These are phyloP conservation scores for Fonsecaea pedrosoi DNA, from an alignment of 2,329 filamentous ascomycete genomes.

Conservation along the genomic window DNA sequence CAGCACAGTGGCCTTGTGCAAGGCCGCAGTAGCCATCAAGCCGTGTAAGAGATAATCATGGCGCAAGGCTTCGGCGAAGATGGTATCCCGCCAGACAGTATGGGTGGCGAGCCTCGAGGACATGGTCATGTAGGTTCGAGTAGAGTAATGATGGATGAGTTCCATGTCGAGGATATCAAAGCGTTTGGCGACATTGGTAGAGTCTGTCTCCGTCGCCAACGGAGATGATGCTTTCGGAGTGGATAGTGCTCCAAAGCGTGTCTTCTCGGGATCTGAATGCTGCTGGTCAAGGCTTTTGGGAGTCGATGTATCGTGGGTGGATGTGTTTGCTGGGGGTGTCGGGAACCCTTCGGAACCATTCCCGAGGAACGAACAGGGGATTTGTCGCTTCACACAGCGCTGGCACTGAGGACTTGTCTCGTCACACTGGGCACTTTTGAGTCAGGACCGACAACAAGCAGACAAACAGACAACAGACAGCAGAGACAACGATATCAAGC, in stretches of 20 bases:
- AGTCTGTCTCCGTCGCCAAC: slow-evolving; percentile 12
- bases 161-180: slow-evolving; percentile 51
- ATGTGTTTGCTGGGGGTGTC: slow-evolving; percentile 25
- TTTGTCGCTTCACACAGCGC: slow-evolving; percentile 40
- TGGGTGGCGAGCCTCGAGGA: slow-evolving; percentile 39
- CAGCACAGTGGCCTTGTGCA: slow-evolving; percentile 48
- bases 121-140: slow-evolving; percentile 46
- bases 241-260: slow-evolving; percentile 15
- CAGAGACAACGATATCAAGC: background rate
- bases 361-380: slow-evolving; percentile 39
- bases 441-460: slow-evolving; percentile 6
- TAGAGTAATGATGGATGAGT: slow-evolving; percentile 54
- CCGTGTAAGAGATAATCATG: slow-evolving; percentile 53
- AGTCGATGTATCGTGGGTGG: slow-evolving; percentile 28
- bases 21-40: slow-evolving; percentile 49
- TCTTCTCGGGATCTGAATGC: slow-evolving; percentile 27
- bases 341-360: slow-evolving; percentile 31
- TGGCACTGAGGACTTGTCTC: slow-evolving; percentile 39
- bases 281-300: slow-evolving; percentile 33
- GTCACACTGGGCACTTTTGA: slow-evolving; percentile 34
- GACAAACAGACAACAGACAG: background rate
- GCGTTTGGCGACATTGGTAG: slow-evolving; percentile 15
- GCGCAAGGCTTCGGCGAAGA: slow-evolving; percentile 50
- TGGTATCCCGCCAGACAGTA: slow-evolving; percentile 49
- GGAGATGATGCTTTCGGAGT: slow-evolving; percentile 14